phyloP scores from a whole-genome alignment of 2,329 filamentous ascomycete genomes.

The Diaporthe citrichinensis region DNA sequence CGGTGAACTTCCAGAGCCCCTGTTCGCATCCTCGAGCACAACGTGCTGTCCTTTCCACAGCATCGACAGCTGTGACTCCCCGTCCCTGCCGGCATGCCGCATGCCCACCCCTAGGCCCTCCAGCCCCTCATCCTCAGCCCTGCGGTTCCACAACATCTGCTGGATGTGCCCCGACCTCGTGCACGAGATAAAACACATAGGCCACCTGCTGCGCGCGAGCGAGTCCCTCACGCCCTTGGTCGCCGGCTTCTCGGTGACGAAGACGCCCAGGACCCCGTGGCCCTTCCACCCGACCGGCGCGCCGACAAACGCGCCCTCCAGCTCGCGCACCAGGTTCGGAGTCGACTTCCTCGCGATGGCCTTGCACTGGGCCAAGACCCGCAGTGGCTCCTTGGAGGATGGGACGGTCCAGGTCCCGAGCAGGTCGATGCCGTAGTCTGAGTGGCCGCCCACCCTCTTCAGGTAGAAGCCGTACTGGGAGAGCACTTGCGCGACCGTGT shows the following conservation, averaged over 20 bases:
- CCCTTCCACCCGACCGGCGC: constrained; percentile 82
- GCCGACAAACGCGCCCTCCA: constrained; percentile 82
- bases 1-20: not conserved
- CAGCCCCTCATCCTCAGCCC: constrained; percentile 73
- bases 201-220: constrained; percentile 75
- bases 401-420: constrained; percentile 78
- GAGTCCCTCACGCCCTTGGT: constrained; percentile 85
- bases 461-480: constrained; percentile 74
- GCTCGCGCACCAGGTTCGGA: constrained; percentile 77
- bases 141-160: constrained; percentile 82
- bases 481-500: constrained; percentile 72
- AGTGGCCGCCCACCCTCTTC: constrained; percentile 74
- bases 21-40: constrained; percentile 42
- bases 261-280: constrained; percentile 75
- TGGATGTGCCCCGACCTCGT: constrained; percentile 68
- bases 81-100: constrained; percentile 54
- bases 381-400: constrained; percentile 55
- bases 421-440: constrained; percentile 82
- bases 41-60: constrained; percentile 64
- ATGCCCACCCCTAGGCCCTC: constrained; percentile 69
- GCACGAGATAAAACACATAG: constrained; percentile 80
- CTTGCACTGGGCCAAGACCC: constrained; percentile 78
- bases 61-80: constrained; percentile 61
- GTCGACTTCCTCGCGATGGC: constrained; percentile 64
- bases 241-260: constrained; percentile 78